A percentile compares a stretch with the other conserved stretches of the same genome.
These are phyloP conservation scores for Pestalotiopsis sp. DNA, from an alignment of 2,329 filamentous ascomycete genomes.

Conservation along the genomic window DNA sequence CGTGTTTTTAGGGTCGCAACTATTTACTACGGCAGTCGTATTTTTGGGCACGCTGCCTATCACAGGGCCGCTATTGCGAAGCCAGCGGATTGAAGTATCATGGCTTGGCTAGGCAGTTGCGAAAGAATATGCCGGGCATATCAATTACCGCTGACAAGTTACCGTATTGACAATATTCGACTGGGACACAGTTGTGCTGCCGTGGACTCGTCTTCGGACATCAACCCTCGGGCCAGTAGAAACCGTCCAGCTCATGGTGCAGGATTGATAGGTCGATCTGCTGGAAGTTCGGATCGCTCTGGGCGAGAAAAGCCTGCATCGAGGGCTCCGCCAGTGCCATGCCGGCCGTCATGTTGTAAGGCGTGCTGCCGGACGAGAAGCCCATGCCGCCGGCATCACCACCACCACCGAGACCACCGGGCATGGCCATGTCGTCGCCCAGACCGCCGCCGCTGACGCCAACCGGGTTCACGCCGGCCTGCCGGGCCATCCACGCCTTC, in stretches of 20 bases:
- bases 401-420: background rate
- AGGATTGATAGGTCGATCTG: conserved; percentile 8
- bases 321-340: conserved; percentile 39
- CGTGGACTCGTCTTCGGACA: background rate
- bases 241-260: conserved; percentile 1
- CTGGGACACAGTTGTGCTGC: too few species aligned
- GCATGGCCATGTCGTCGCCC: background rate
- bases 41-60: too few species aligned
- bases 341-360: conserved; percentile 27
- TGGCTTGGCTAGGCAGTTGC: too few species aligned
- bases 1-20: too few species aligned
- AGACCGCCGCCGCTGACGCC: background rate
- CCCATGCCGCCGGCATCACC: background rate
- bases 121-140: too few species aligned
- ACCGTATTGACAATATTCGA: too few species aligned
- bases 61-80: too few species aligned
- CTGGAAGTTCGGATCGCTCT: conserved; percentile 24
- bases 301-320: conserved; percentile 35
- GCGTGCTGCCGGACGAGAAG: background rate
- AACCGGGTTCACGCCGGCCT: background rate
- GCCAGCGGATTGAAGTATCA: too few species aligned
- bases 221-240: conserved; percentile 7
- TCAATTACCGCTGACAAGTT: too few species aligned
- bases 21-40: too few species aligned
- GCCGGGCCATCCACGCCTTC: background rate